phyloP scores from a whole-genome alignment of 2,329 filamentous ascomycete genomes.

The Penicillium polonicum region DNA sequence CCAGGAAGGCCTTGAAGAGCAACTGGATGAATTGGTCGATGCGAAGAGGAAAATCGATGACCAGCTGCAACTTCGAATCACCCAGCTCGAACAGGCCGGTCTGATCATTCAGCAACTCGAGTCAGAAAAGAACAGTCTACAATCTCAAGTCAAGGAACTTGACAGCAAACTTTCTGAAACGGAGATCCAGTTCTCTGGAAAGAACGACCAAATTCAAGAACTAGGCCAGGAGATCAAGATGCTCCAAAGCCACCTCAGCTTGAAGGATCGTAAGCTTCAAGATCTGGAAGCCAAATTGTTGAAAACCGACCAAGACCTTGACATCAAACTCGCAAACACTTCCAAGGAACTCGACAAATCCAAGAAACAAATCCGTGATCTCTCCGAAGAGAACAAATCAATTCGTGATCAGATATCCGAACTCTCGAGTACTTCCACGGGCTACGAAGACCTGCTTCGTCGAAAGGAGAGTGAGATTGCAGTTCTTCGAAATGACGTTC shows the following conservation, averaged over 20 bases:
- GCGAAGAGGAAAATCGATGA: slow-evolving; percentile 87
- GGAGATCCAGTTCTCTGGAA: slow-evolving; percentile 67
- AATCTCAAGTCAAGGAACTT: slow-evolving; percentile 65
- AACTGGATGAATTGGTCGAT: slow-evolving; percentile 82
- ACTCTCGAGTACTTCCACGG: slow-evolving; percentile 85
- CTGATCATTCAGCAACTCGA: slow-evolving; percentile 83
- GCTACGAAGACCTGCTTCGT: slow-evolving; percentile 90
- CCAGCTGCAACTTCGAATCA: slow-evolving; percentile 73
- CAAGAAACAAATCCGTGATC: slow-evolving; percentile 71
- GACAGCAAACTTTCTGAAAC: slow-evolving; percentile 70
- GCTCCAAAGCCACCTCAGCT: slow-evolving; percentile 80
- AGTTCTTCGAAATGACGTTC: slow-evolving; percentile 79
- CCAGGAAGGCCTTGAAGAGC: slow-evolving; percentile 89
- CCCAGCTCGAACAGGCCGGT: slow-evolving; percentile 88
- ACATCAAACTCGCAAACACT: slow-evolving; percentile 74
- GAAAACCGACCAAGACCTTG: slow-evolving; percentile 82
- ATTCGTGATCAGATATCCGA: slow-evolving; percentile 83
- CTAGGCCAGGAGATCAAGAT: slow-evolving; percentile 84
- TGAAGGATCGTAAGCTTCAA: slow-evolving; percentile 86
- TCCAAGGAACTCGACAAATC: slow-evolving; percentile 76
- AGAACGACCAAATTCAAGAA: slow-evolving; percentile 71
- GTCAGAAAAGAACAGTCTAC: slow-evolving; percentile 75
- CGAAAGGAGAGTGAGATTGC: slow-evolving; percentile 92
- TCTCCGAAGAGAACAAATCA: slow-evolving; percentile 75
- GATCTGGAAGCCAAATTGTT: slow-evolving; percentile 83